These are phyloP conservation scores for Acidomyces sp. DNA, from an alignment of 495 filamentous ascomycete species.

Conservation along the genomic window DNA sequence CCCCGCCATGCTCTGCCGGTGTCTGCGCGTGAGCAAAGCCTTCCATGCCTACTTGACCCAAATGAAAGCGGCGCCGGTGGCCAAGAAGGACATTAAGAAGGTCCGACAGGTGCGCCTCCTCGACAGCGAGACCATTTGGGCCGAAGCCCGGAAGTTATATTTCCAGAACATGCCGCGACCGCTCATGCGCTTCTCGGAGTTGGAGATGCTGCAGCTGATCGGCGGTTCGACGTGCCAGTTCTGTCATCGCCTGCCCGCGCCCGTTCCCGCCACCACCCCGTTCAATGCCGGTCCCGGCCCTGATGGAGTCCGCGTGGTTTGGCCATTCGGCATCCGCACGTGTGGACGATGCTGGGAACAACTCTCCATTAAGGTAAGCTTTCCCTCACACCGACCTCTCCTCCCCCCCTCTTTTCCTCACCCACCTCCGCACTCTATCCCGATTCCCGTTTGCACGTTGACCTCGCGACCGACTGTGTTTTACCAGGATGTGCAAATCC, in stretches of 20 bases:
- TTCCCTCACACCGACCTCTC: background rate
- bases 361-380: slow-evolving; percentile 45
- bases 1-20: slow-evolving; percentile 22
- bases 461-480: no score
- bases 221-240: slow-evolving; percentile 42
- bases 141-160: slow-evolving; percentile 41
- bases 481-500: slow-evolving; percentile 50
- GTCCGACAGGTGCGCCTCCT: slow-evolving; percentile 22
- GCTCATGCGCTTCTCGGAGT: slow-evolving; percentile 40
- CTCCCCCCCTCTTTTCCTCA: background rate
- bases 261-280: slow-evolving; percentile 22
- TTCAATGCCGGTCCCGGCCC: slow-evolving; percentile 42
- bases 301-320: slow-evolving; percentile 42
- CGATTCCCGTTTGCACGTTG: no score
- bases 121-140: slow-evolving; percentile 46
- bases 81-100: slow-evolving; percentile 18
- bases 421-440: no score
- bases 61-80: slow-evolving; percentile 16
- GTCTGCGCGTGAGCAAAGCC: slow-evolving; percentile 26
- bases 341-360: slow-evolving; percentile 50
- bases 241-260: slow-evolving; percentile 31
- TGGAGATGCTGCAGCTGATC: slow-evolving; percentile 50
- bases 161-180: slow-evolving; percentile 44
- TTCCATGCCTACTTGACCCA: slow-evolving; percentile 35
- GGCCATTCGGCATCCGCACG: slow-evolving; percentile 49